These are phyloP conservation scores for Quercus berberidifolia DNA, from an alignment of 306 rosid species.

Conservation along the genomic window DNA sequence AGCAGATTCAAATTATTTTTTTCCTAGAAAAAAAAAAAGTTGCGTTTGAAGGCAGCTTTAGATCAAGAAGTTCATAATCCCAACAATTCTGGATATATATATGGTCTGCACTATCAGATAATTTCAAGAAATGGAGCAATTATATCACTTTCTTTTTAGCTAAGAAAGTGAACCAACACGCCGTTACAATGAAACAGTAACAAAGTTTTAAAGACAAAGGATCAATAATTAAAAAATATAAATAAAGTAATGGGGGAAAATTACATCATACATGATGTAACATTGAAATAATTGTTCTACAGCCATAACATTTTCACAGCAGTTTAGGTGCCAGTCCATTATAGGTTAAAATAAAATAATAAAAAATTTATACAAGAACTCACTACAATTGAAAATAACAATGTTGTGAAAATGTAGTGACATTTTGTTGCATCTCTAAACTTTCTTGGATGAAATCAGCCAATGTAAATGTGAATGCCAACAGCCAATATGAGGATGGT, in stretches of 20 bases:
- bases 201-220: neutral
- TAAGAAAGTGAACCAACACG: neutral
- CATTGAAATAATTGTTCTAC: neutral
- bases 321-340: too few relatives aligned
- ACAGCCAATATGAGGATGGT: slow-evolving; percentile 52
- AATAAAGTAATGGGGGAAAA: neutral
- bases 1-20: too few relatives aligned
- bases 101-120: neutral
- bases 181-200: neutral
- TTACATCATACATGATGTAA: neutral
- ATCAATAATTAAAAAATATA: neutral
- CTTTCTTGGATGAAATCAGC: neutral
- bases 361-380: too few relatives aligned
- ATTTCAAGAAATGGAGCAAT: neutral
- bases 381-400: too few relatives aligned
- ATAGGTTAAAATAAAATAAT: too few relatives aligned
- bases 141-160: neutral
- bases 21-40: too few relatives aligned
- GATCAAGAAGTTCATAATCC: too few relatives aligned
- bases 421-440: too few relatives aligned
- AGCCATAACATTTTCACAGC: too few relatives aligned
- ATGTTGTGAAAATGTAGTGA: too few relatives aligned
- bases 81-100: too few relatives aligned
- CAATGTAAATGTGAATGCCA: slow-evolving; percentile 37
- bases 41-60: too few relatives aligned